Evolutionary conservation across 1,284 basidiomycete species (phyloP), one percentile per base, ranked within the genome.

Genomic region (Ceratobasidium sp.): DNA sequence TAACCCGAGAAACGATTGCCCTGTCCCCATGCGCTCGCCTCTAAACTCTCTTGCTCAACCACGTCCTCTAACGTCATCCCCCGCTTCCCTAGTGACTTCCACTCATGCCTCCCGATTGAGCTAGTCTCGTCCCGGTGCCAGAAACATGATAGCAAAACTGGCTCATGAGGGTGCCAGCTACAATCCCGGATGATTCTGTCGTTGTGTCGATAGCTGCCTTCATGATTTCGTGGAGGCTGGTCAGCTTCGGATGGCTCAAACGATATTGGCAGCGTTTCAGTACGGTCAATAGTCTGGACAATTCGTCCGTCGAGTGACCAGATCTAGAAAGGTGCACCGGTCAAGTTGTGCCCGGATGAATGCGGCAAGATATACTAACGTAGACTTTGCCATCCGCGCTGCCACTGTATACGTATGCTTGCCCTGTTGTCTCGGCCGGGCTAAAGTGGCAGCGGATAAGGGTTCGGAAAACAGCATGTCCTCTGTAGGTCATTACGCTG

Each of bases 361-460:
- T 6, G 30, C 30, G 70, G n/a, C 30, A 46, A 66, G 64, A 14
- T 64, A 77, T n/a, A 84, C 90, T 69, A 82, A 96, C 93, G 83
- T 96, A 95, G 74, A 96, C 90, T 79, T 84, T 88, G 12, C 95
- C 95, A 83, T 97, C 94, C 0, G 93, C 88, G 35, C 93, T 93
- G 14, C 97, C 97, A 20, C 95, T 96, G 84, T 98, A 99, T 77
- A 99, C 91, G 85, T 99, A 99, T 81, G 93, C 93, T 77, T 92
- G 89, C 5, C 96, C 96, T 7, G 98, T 99, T 2, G 96, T 96
- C 83, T 96, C 94, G 1, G 88, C 87, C 16, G 97, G 97, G 80
- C 94, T 96, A 84, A 99, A 99, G 85, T 98, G 94, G 83, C 96
- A 98, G 65, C 97, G 90, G 81, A 99, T 99, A 69, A 99, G 90